Base-by-base conservation (phyloP, 225 moss, liverwort and hornwort species). In the Pleurozium schreberi region DNA sequence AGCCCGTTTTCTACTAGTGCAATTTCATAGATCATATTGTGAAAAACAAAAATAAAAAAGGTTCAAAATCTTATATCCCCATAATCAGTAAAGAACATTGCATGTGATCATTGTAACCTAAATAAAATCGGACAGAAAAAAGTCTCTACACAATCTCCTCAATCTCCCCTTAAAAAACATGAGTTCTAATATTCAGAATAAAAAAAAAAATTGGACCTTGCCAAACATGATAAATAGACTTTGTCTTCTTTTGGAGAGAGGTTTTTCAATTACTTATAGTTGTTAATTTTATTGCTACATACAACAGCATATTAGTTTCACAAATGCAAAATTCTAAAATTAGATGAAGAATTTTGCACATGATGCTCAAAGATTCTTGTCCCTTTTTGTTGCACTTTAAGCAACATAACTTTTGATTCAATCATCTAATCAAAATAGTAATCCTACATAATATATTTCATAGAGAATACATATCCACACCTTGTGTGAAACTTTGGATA, bases 81-180 rank as follows among this genome's bases (percentile, higher is more conserved):
- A 33, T 19, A 33, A 7, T 75, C 20, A 49, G 20, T 49, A 31
- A 49, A 33, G 7, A 49, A 12, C 19, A 11, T 74, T 49, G 11
- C 18, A 18, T 47, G 18, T 18, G 10, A 19, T 74, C 1, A 0
- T 31, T 47, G 1, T 19, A 75, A 75, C 2, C 4, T 33, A 31
- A 74, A 47, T 6, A 49, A 19, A 12, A 12, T 49, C 12, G 3
- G 8, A 33, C 3, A 20, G 1, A 33, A 42, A 0, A 31, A 19
- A 49, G 5, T 3, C 2, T 20, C 20, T 0, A 1, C 11, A 47
- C 1, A 0, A 49, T 33, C 12, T 19, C 7, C 0, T 75, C 4
- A 75, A 75, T 31, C 49, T 2, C 19, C 7, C 1, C 12, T 31
- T 1, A 75, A 49, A 19, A 33, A 47, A 18, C 0, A 31, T 11